A percentile compares a stretch with the other conserved stretches of the same genome.
phyloP scores from a whole-genome alignment of 2,329 filamentous ascomycete genomes.

The Rutstroemia sp. region DNA sequence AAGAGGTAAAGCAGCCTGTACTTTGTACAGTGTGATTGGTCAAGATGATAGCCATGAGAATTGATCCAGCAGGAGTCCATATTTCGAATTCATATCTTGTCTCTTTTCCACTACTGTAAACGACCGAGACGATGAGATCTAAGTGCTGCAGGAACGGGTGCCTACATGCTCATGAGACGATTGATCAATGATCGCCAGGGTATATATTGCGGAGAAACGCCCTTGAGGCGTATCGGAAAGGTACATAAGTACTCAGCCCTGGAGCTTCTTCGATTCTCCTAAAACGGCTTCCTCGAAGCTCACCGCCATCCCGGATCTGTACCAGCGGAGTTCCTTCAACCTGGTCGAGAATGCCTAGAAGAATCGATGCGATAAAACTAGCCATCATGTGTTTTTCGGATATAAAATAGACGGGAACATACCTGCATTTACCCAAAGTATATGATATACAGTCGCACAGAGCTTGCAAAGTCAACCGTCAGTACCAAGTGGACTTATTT shows the following conservation, averaged over 20 bases:
- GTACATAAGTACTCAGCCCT: conserved; percentile 23
- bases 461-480: not conserved
- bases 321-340: conserved; percentile 17
- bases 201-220: conserved; percentile 17
- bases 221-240: conserved; percentile 8
- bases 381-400: not conserved
- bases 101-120: conserved; percentile 15
- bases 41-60: conserved; percentile 11
- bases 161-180: conserved; percentile 23
- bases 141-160: conserved; percentile 25
- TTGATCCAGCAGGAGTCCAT: conserved; percentile 14
- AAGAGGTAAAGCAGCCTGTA: not conserved
- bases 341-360: conserved; percentile 9
- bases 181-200: conserved; percentile 12
- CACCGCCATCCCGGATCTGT: conserved; percentile 19
- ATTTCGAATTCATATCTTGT: conserved; percentile 15
- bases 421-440: conserved; percentile 3
- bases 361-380: not conserved
- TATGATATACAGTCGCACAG: conserved; percentile 3
- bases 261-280: conserved; percentile 15
- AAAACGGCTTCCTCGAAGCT: conserved; percentile 17
- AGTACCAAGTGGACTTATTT: not conserved
- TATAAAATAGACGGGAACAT: conserved; percentile 2
- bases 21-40: conserved; percentile 17
- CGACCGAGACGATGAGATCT: conserved; percentile 18